Evolutionary conservation across 2,329 filamentous ascomycete genomes (phyloP).

Genomic region (Didymellaceae sp.): DNA sequence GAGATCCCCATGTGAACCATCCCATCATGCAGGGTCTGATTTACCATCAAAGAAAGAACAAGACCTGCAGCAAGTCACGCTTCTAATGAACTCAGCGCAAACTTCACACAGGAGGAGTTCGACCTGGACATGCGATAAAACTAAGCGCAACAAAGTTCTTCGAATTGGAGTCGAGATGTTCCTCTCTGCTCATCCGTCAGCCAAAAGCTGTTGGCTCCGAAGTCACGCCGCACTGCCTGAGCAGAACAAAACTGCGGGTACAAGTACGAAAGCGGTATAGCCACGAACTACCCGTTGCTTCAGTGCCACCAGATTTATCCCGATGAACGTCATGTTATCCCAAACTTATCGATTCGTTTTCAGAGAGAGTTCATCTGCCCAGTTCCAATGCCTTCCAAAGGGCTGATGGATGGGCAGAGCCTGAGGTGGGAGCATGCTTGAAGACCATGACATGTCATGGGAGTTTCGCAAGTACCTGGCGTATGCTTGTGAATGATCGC

Average conservation of each 20-base stretch:
- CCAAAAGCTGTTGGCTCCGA: too few relatives aligned
- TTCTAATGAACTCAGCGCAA: too few relatives aligned
- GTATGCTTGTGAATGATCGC: not conserved
- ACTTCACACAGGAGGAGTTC: too few relatives aligned
- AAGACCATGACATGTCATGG: too few relatives aligned
- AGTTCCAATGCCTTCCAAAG: not conserved
- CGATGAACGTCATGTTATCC: conserved; percentile 6
- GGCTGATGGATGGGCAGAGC: not conserved
- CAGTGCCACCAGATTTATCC: conserved; percentile 1
- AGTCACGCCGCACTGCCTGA: conserved; percentile 10
- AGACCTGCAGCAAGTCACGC: not conserved
- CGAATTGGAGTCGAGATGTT: too few relatives aligned
- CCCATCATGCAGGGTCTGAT: conserved; percentile 2
- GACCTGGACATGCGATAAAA: too few relatives aligned
- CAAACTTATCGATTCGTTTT: not conserved
- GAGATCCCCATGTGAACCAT: conserved; percentile 8
- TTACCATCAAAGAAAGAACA: conserved; percentile 4
- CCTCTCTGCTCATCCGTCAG: too few relatives aligned
- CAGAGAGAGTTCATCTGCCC: conserved; percentile 2
- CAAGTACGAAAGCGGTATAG: not conserved
- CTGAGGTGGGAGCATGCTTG: too few relatives aligned
- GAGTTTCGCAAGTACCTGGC: not conserved
- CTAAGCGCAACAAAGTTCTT: too few relatives aligned
- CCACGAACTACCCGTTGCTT: conserved; percentile 4
- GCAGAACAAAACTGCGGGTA: conserved; percentile 1